phyloP scores from a whole-genome alignment of 768 basidiomycete species.

The Pleurotus eryngii region DNA sequence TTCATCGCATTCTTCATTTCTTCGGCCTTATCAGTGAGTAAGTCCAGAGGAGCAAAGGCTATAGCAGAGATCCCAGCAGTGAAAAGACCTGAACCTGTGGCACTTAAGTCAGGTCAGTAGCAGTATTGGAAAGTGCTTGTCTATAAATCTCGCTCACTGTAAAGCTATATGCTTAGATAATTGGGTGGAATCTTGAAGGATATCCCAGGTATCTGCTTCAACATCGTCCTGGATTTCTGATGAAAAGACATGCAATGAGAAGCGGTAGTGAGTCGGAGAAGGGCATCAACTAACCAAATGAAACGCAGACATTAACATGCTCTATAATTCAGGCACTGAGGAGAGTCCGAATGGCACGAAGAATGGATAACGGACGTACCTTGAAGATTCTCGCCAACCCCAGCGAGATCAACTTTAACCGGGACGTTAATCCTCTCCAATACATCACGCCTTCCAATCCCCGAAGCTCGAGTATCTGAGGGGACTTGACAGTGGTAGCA shows the following conservation, averaged over 20 bases:
- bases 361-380: not conserved
- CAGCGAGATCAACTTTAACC: constrained; percentile 1
- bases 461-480: constrained; percentile 6
- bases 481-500: not conserved
- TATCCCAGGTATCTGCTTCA: not conserved
- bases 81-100: not conserved
- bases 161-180: not conserved
- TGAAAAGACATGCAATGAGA: not conserved
- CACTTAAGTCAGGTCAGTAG: not conserved
- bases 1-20: not conserved
- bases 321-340: not conserved
- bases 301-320: not conserved
- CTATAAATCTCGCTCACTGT: not conserved
- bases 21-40: not conserved
- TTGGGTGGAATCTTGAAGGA: not conserved
- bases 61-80: not conserved
- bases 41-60: not conserved
- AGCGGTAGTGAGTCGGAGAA: not conserved
- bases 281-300: not conserved
- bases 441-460: constrained; percentile 1
- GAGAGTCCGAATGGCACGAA: not conserved
- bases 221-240: not conserved
- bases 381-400: constrained; percentile 8
- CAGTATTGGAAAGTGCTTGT: not conserved
- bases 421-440: not conserved